Conservation (phyloP, 345 rosid genomes). For the Eucalyptus pauciflora region DNA sequence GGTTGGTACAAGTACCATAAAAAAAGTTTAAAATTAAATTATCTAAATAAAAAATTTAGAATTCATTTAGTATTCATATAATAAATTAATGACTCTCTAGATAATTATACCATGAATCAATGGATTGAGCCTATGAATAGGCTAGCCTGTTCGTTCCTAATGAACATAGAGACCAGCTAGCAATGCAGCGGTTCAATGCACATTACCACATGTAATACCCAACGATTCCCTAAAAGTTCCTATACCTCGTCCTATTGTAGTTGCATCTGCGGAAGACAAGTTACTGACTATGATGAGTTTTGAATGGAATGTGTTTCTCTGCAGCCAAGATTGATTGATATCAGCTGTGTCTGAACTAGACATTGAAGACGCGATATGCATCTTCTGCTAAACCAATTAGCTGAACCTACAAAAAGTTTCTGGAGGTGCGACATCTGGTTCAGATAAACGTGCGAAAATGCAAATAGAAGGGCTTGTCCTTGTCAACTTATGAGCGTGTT, state of each 20-base stretch:
- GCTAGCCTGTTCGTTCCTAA: not conserved
- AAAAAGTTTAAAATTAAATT: not conserved
- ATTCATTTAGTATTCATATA: not conserved
- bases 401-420: not conserved
- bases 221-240: not conserved
- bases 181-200: not conserved
- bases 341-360: not conserved
- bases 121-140: not conserved
- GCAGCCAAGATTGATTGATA: not conserved
- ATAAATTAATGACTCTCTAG: not conserved
- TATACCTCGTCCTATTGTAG: not conserved
- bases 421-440: not conserved
- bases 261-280: not conserved
- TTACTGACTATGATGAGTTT: not conserved
- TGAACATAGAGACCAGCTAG: not conserved
- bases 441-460: not conserved
- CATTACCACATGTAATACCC: not conserved
- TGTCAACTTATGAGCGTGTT: not conserved
- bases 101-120: not conserved
- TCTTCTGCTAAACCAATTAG: not conserved
- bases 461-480: not conserved
- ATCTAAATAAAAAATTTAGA: not conserved
- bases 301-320: not conserved
- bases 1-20: accelerated
- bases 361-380: not conserved